Conservation (phyloP, 805 yeast genomes). For the Hanseniaspora hatyaiensis region DNA sequence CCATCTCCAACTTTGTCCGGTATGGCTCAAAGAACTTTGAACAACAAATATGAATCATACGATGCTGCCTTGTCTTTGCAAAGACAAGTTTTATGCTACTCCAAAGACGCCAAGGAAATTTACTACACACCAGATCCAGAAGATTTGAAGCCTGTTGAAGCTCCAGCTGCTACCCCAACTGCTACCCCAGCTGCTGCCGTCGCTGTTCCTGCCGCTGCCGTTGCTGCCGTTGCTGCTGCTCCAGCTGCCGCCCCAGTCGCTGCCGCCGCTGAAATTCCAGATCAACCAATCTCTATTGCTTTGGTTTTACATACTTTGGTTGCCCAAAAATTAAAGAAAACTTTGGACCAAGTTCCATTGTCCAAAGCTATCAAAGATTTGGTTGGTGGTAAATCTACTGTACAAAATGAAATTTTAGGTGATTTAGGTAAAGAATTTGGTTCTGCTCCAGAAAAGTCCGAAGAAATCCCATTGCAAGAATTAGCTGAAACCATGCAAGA, state of each 20-base stretch:
- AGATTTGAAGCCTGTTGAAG: constrained; percentile 30
- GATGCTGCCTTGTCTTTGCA: constrained; percentile 84
- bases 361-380: constrained; percentile 90
- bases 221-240: constrained; percentile 44
- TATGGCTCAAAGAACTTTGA: constrained; percentile 95
- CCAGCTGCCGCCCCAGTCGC: constrained; percentile 63
- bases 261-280: constrained; percentile 74
- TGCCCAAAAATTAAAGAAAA: constrained; percentile 89
- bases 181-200: constrained; percentile 46
- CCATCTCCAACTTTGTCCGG: constrained; percentile 98
- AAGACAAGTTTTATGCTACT: constrained; percentile 88
- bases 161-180: constrained; percentile 32
- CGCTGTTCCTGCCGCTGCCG: constrained; percentile 47
- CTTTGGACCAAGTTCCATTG: constrained; percentile 73
- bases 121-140: constrained; percentile 81
- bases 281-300: constrained; percentile 78
- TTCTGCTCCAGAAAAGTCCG: constrained; percentile 96
- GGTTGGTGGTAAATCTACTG: constrained; percentile 97
- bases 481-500: constrained; percentile 93
- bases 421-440: constrained; percentile 98
- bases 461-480: constrained; percentile 91
- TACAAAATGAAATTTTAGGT: constrained; percentile 96
- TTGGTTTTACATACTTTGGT: constrained; percentile 78
- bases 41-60: constrained; percentile 84
- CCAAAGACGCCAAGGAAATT: constrained; percentile 91